Evolutionary conservation across 768 basidiomycete species (phyloP), one percentile per base, ranked within the genome.

Genomic region (Daedaleopsis sinensis): DNA sequence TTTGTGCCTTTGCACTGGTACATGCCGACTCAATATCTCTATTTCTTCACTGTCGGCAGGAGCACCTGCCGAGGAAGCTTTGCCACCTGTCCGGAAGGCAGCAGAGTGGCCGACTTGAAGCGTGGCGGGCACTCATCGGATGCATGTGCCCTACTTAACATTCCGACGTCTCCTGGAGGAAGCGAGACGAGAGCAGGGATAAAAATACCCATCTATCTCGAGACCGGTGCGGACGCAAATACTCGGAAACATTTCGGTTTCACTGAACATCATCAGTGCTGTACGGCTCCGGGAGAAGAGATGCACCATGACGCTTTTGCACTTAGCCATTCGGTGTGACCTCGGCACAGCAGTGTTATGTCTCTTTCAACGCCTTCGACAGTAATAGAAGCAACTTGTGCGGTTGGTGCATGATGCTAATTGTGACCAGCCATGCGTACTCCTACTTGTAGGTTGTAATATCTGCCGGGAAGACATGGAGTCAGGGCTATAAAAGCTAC

Each of bases 361-460:
- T 36, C 50, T 42, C 38, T 54, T 52, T 46, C 49, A 52, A 52
- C 51, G 44, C 55, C 55, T 62, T 62, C 61, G 43, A 62, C 44
- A 43, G 51, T 32, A 35, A 32, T 32, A 32, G 27, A 32, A 32
- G 27, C 27, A 32, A 32, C 27, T 32, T 32, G 44, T 55, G 21
- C 52, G 32, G 55, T 47, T 62, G 61, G 36, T 51, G 27, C 37
- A 39, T 10, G 55, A 36, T 23, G 42, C 24, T 39, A 19, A n/a
- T 46, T 55, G 32, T 52, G 48, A 32, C 44, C 59, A 35, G 32
- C 24, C 50, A 58, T 18, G 37, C 18, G 27, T 37, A 46, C 32
- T 6, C n/a, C 38, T 7, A 19, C 39, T 35, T 23, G 42, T 9
- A 46, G 23, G 42, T 36, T 19, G 15, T 1, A 35, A 21, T 27